Evolutionary conservation across 192 early-diverging fungal genomes (phyloP), one percentile per base, ranked within the genome.

Genomic region (Coemansia sp.): DNA sequence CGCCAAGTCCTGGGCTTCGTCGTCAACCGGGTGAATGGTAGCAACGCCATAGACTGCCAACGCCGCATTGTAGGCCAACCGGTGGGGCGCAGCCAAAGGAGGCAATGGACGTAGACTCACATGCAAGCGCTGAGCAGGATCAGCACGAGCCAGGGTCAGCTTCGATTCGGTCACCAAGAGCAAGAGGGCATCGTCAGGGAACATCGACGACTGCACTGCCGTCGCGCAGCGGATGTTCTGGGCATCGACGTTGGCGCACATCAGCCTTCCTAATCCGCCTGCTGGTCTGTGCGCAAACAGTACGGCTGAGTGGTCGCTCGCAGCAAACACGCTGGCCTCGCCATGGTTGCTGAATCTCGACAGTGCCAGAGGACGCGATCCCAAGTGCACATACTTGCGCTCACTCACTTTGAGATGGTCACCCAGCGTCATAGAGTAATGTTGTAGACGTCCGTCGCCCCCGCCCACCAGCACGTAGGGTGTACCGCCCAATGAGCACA

Each of bases 101-200:
- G 80, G 79, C 37, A 97, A 74, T 8, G 86, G 79, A 11, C 89
- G 62, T 18, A 77, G 89, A 11, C 85, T 85, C 45, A 94, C 82
- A 64, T 99, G 96, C 20, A 99, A 83, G 48, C 90, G 90, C 72
- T 94, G 92, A 36, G 91, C 89, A 6, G 87, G 80, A 59, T 99
- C 92, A 3, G 95, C 88, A 2, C 64, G 81, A 0, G 92, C 95
- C 64, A 99, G 78, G 41, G 83, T 81, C 11, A 97, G 77, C 0
- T 80, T 76, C 38, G 38, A 31, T 2, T 23, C 48, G 2, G 86
- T 85, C n/a, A 86, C 88, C 37, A 96, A 72, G 3, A 90, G 89
- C 16, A 94, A 59, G 0, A 86, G 31, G 31, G 31, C 31, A 31
- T 31, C 83, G 34, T 83, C 71, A 1, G 86, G 82, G 33, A 84